Conservation (phyloP, 345 rosid species). For the Cardamine chenopodiifolia region DNA sequence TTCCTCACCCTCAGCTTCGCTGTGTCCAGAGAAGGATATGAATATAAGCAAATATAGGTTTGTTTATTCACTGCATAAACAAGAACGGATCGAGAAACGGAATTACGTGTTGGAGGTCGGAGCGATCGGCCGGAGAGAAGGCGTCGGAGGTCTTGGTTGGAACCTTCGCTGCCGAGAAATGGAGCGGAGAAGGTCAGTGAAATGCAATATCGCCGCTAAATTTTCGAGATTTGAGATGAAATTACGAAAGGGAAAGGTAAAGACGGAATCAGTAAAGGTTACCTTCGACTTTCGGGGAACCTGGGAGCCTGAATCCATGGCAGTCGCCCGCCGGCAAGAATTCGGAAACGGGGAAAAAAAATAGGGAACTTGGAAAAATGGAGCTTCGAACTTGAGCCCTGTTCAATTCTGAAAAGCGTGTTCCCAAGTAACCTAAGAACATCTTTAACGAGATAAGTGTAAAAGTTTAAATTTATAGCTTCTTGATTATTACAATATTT, state of each 20-base stretch:
- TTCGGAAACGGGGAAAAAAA: neutral
- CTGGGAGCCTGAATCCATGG: constrained; percentile 39
- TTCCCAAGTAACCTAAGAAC: neutral
- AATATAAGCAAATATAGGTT: neutral
- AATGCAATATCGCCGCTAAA: constrained; percentile 8
- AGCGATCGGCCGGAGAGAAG: constrained; percentile 19
- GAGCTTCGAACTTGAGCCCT: constrained; percentile 4
- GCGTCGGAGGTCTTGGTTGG: constrained; percentile 22
- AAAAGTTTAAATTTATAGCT: too few species aligned
- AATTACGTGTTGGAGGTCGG: constrained; percentile 10
- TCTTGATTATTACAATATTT: neutral
- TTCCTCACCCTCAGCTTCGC: constrained; percentile 37
- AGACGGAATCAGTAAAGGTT: neutral
- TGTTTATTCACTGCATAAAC: neutral
- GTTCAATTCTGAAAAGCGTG: too few species aligned
- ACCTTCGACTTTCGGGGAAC: constrained; percentile 29
- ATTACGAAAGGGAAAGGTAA: neutral
- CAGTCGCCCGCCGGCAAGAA: constrained; percentile 33
- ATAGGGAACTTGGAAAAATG: accelerated
- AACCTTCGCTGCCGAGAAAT: constrained; percentile 37
- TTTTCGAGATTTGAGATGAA: neutral
- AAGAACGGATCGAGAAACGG: neutral
- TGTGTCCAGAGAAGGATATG: constrained; percentile 4
- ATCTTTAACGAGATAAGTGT: neutral
- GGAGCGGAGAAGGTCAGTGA: constrained; percentile 22